Percentiles rank a stretch among this genome's conserved stretches.
phyloP scores from a whole-genome alignment of 768 basidiomycete species.

The Psilocybe cubensis region DNA sequence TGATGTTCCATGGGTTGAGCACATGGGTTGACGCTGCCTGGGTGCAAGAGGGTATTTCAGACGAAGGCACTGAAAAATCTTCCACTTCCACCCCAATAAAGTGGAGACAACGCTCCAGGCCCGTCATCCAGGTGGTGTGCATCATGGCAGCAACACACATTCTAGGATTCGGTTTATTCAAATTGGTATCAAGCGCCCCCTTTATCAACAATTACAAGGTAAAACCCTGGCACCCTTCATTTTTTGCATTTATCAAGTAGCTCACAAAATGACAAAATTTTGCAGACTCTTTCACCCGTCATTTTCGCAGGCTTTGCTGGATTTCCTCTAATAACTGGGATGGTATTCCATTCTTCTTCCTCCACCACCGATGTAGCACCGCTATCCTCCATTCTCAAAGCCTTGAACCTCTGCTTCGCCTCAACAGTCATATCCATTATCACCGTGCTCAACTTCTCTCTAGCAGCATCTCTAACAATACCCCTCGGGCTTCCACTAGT shows the following conservation, averaged over 20 bases:
- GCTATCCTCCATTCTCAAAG: constrained; percentile 58
- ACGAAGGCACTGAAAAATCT: constrained; percentile 18
- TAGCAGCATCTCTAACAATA: constrained; percentile 74
- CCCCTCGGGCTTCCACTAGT: constrained; percentile 70
- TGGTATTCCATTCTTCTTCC: background rate
- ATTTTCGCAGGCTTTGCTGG: constrained; percentile 32
- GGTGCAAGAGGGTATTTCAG: constrained; percentile 27
- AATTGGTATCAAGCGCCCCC: constrained; percentile 44
- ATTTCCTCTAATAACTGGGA: constrained; percentile 30
- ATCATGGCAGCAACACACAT: constrained; percentile 61
- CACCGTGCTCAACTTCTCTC: constrained; percentile 91
- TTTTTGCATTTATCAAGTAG: no score
- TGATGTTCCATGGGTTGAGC: constrained; percentile 84
- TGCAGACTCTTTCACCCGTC: constrained; percentile 27
- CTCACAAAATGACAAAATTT: no score
- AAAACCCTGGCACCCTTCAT: no score
- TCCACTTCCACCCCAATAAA: constrained; percentile 6
- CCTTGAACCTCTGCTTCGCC: constrained; percentile 79
- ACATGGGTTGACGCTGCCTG: constrained; percentile 74
- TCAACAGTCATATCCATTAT: constrained; percentile 86
- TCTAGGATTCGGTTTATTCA: constrained; percentile 57
- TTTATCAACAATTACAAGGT: constrained; percentile 48
- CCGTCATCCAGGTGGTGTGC: constrained; percentile 54
- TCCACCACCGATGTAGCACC: constrained; percentile 33
- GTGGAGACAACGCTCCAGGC: constrained; percentile 55